A percentile compares a stretch with the other conserved stretches of the same genome.
Evolutionary conservation across 768 basidiomycete genomes (phyloP).

Genomic region (Favolaschia claudopus): DNA sequence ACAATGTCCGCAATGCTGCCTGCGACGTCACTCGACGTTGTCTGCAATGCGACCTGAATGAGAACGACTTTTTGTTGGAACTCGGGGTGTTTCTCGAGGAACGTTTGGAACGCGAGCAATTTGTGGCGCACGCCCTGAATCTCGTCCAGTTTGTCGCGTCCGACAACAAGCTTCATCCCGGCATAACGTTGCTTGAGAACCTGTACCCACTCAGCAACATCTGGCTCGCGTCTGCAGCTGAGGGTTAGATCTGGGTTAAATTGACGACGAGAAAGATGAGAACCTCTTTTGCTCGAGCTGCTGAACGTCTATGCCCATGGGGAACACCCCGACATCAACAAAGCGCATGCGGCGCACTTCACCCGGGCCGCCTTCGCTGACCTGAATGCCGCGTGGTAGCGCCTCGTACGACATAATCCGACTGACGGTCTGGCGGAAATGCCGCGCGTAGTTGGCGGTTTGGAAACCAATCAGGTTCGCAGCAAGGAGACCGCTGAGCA

Average conservation of each 20-base stretch:
- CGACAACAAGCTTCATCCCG: constrained; percentile 88
- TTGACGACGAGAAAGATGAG: background rate
- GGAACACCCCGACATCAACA: constrained; percentile 88
- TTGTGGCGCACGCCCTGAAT: constrained; percentile 88
- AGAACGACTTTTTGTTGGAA: constrained; percentile 85
- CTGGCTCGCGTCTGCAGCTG: constrained; percentile 67
- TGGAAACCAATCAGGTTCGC: constrained; percentile 96
- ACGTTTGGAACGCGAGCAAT: constrained; percentile 81
- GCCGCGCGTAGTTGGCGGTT: constrained; percentile 82
- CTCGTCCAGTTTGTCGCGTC: constrained; percentile 88
- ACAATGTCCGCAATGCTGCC: constrained; percentile 80
- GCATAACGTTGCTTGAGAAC: constrained; percentile 82
- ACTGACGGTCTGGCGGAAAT: constrained; percentile 86
- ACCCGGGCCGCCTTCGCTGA: constrained; percentile 48
- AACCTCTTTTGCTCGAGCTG: constrained; percentile 71
- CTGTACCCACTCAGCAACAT: constrained; percentile 85
- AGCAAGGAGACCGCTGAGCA: constrained; percentile 88
- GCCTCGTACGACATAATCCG: constrained; percentile 84
- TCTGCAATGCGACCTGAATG: constrained; percentile 88
- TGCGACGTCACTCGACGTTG: constrained; percentile 79
- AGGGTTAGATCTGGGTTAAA: background rate
- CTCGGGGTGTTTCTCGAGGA: constrained; percentile 81
- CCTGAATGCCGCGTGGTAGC: constrained; percentile 82
- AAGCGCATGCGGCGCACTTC: constrained; percentile 58
- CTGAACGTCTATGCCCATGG: constrained; percentile 87